phyloP scores from a whole-genome alignment of 1,284 basidiomycete species.

The Phlebopus sp. region DNA sequence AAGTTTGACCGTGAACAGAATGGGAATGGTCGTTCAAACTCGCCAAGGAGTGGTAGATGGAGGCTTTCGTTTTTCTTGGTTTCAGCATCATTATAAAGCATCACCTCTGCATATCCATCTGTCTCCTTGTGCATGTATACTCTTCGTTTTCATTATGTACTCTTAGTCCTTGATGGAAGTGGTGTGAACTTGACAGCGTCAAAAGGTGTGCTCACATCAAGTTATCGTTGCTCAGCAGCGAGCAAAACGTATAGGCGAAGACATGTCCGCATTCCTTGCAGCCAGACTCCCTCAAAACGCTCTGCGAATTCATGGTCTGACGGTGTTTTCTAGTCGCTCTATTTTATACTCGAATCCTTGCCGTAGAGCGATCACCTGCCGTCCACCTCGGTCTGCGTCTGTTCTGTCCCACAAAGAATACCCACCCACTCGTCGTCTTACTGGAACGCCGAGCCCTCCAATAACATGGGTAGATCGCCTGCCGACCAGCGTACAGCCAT shows the following conservation, averaged over 20 bases:
- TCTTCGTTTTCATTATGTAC: slow-evolving; percentile 17
- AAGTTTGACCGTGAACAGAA: slow-evolving; percentile 42
- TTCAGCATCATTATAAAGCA: slow-evolving; percentile 22
- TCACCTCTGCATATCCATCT: slow-evolving; percentile 28
- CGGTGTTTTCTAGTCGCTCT: slow-evolving; percentile 1
- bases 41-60: slow-evolving; percentile 71
- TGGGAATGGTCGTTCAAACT: slow-evolving; percentile 84
- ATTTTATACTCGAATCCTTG: background rate
- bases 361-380: background rate
- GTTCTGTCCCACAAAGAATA: background rate
- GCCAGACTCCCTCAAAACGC: slow-evolving; percentile 3
- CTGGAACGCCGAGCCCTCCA: slow-evolving; percentile 20
- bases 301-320: background rate
- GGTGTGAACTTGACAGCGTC: background rate
- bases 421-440: slow-evolving; percentile 15
- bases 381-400: background rate
- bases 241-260: too few relatives aligned
- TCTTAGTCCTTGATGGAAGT: slow-evolving; percentile 9
- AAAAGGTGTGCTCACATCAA: too few relatives aligned
- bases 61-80: slow-evolving; percentile 7
- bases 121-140: slow-evolving; percentile 29
- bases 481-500: slow-evolving; percentile 65
- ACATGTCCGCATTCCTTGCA: slow-evolving; percentile 17
- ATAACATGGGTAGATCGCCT: slow-evolving; percentile 67
- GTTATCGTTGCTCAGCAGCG: too few relatives aligned